A percentile compares a stretch with the other conserved stretches of the same genome.
phyloP scores from a whole-genome alignment of 23 red algal genomes.

The Gracilaria domingensis region DNA sequence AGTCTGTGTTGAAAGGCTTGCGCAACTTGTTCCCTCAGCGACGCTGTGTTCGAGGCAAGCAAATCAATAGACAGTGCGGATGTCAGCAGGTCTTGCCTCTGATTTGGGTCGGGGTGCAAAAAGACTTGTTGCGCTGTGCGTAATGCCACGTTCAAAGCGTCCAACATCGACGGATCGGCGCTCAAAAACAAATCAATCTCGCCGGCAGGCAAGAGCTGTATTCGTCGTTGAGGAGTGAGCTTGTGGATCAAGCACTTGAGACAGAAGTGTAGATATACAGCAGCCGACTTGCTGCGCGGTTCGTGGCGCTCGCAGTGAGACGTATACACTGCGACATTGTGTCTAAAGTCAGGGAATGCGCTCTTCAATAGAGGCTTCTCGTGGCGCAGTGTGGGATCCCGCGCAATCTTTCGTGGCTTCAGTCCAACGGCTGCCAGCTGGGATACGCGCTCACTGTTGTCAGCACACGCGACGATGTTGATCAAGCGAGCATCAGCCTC shows the following conservation, averaged over 20 bases:
- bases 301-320: neutral
- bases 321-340: neutral
- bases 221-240: neutral
- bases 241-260: slow-evolving; percentile 15
- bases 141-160: neutral
- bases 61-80: slow-evolving; percentile 2
- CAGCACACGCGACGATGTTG: slow-evolving; percentile 58
- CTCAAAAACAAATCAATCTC: neutral
- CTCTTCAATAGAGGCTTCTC: no score
- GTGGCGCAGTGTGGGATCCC: neutral
- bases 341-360: no score
- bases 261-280: neutral
- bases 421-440: slow-evolving; percentile 13
- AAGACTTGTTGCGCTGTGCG: slow-evolving; percentile 9
- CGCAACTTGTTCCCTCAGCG: slow-evolving; percentile 1
- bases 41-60: slow-evolving; percentile 1
- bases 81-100: neutral
- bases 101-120: neutral
- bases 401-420: neutral
- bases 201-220: neutral
- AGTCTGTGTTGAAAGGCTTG: slow-evolving; percentile 1
- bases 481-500: slow-evolving; percentile 58
- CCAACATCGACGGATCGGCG: neutral
- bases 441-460: slow-evolving; percentile 17
- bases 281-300: slow-evolving; percentile 6